Percentiles rank a stretch among this genome's conserved stretches.
Conservation (phyloP, 176 grass and related monocot species). For the Aegilops bicornis region DNA sequence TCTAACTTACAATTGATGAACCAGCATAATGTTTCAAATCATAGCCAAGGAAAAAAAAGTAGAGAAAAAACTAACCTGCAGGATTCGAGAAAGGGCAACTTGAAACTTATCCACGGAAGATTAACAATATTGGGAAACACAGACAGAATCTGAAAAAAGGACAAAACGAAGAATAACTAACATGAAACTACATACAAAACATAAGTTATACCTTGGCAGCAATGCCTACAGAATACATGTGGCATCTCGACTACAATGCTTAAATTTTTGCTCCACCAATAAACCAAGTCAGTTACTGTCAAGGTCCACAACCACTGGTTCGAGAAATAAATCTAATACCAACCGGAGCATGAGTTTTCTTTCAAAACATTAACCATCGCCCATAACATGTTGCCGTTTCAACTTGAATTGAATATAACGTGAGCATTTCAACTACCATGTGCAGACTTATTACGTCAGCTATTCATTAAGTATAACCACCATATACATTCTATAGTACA, state of each 20-base stretch:
- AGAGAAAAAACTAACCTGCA: conserved; percentile 64
- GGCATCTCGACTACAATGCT: neutral
- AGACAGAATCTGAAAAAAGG: conserved; percentile 58
- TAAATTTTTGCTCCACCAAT: conserved; percentile 1
- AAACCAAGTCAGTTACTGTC: neutral
- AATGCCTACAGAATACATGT: conserved; percentile 21
- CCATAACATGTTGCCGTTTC: neutral
- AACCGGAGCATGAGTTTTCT: neutral
- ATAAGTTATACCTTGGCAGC: conserved; percentile 1
- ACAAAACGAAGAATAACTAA: conserved; percentile 34
- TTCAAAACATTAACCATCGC: neutral
- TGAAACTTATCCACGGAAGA: conserved; percentile 90
- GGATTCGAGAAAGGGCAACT: conserved; percentile 62
- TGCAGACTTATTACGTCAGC: neutral
- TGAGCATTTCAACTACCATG: conserved; percentile 2
- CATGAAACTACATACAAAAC: conserved; percentile 22
- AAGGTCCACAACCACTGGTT: conserved; percentile 2
- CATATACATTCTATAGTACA: neutral
- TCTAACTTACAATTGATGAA: conserved; percentile 3
- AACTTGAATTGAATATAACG: conserved; percentile 15
- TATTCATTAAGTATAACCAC: neutral
- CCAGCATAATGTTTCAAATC: conserved; percentile 18
- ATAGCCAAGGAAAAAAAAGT: conserved; percentile 8
- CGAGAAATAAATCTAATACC: neutral
- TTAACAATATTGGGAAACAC: conserved; percentile 73